Conservation (phyloP, 192 early-diverging fungal genomes). For the Entomortierella chlamydospora region DNA sequence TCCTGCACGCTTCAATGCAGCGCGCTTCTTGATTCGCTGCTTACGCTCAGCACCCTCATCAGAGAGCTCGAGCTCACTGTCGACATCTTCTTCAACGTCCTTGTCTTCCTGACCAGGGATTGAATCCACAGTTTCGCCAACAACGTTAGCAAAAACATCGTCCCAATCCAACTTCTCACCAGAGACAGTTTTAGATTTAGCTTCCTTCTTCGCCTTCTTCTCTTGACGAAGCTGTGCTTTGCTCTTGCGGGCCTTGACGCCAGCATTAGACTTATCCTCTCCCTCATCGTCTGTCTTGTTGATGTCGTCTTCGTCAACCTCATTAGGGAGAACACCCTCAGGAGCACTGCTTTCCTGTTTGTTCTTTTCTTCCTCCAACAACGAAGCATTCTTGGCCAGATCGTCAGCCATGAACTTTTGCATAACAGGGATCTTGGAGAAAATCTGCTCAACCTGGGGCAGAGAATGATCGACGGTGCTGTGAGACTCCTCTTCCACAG, state of each 20-base stretch:
- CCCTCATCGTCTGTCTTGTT: constrained; percentile 57
- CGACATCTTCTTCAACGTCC: constrained; percentile 59
- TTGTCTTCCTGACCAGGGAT: constrained; percentile 54
- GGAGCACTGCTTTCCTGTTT: constrained; percentile 65
- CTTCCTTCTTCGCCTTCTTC: constrained; percentile 59
- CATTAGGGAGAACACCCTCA: constrained; percentile 59
- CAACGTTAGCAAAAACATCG: constrained; percentile 87
- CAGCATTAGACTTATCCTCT: constrained; percentile 49
- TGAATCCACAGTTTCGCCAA: constrained; percentile 65
- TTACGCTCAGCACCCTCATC: constrained; percentile 54
- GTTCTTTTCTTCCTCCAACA: constrained; percentile 63
- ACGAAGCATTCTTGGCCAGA: constrained; percentile 70
- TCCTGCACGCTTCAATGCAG: constrained; percentile 43
- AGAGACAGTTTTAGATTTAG: constrained; percentile 30
- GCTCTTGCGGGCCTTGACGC: constrained; percentile 48
- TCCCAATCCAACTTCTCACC: constrained; percentile 83
- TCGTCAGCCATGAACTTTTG: constrained; percentile 89
- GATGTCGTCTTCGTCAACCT: constrained; percentile 56
- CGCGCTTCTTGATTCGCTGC: constrained; percentile 51
- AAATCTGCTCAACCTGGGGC: constrained; percentile 83
- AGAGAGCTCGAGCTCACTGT: constrained; percentile 62
- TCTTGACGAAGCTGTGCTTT: constrained; percentile 53
- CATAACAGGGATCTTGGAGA: constrained; percentile 91
- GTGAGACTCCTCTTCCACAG: constrained; percentile 39
- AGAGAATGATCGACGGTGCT: constrained; percentile 39